Base-by-base conservation (phyloP, 2,329 filamentous ascomycete genomes). In the Fusarium sp. region DNA sequence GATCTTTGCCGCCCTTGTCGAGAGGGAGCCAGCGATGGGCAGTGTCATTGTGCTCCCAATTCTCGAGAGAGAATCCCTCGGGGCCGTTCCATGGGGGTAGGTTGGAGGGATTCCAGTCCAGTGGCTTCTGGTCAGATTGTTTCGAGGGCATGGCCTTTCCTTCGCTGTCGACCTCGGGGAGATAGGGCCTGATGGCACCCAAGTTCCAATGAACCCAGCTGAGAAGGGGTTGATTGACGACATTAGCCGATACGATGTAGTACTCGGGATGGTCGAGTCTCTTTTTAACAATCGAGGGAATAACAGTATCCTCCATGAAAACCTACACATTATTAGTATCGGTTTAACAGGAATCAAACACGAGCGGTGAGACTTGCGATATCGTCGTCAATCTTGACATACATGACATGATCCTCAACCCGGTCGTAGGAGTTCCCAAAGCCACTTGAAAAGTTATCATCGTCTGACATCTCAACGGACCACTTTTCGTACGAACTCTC, bases 171-270 rank as follows among this genome's bases (percentile, higher is more conserved):
- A 79, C 69, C 54, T 88, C 87, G 7, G 87, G 87, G 25, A 88
- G 82, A 75, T 88, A 89, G 7, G 87, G 85, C 55, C 85, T 81
- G 25, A 88, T 82, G 23, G 85, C 84, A 10, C 85, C 86, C 14
- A 86, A 80, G 63, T 87, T 87, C 74, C 84, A 85, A 72, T 90
- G 88, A 23, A 89, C 80, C 80, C 86, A 85, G 54, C 84, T 83
- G 37, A 88, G 84, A 16, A 86, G 82, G 19, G 86, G 87, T 54
- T 87, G 86, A 67, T 90, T 90, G 70, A 89, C 80, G 27, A 90
- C 82, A 69, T 90, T 89, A 55, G 87, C 87, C 5, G 86, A 87
- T 19, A 89, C 84, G 49, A 85, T 79, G 69, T 84, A 84, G 31
- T 83, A 83, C 42, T 87, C 83, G 12, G 87, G 86, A 37, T 88